These are phyloP conservation scores for Globisporangium emineosum DNA, from an alignment of 352 stramenopile genomes.

Conservation along the genomic window DNA sequence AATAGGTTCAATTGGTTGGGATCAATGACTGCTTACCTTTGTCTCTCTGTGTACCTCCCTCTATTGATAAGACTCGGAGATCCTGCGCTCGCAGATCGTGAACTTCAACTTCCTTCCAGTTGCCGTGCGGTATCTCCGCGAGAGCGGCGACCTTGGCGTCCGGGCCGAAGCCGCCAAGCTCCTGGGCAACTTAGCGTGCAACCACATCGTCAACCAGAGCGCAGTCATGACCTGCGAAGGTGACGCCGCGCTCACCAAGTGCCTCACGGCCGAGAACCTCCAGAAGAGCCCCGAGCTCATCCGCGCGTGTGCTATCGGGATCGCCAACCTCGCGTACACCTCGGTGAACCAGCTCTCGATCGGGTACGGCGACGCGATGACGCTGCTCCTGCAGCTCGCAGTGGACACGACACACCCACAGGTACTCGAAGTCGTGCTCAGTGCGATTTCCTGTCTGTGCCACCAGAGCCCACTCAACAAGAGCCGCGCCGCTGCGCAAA, in stretches of 20 bases:
- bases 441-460: slow-evolving; percentile 53
- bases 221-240: slow-evolving; percentile 59
- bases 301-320: slow-evolving; percentile 45
- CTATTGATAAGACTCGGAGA: slow-evolving; percentile 52
- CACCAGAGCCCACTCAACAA: slow-evolving; percentile 70
- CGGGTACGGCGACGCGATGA: slow-evolving; percentile 66
- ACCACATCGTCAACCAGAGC: slow-evolving; percentile 72
- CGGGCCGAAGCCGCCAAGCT: slow-evolving; percentile 59
- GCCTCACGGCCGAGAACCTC: slow-evolving; percentile 30
- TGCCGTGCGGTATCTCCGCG: slow-evolving; percentile 46
- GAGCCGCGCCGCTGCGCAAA: slow-evolving; percentile 49
- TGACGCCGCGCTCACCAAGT: slow-evolving; percentile 35
- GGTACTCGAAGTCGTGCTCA: slow-evolving; percentile 45
- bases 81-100: slow-evolving; percentile 67
- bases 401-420: slow-evolving; percentile 43
- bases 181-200: slow-evolving; percentile 61
- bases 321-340: slow-evolving; percentile 66
- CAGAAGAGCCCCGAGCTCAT: slow-evolving; percentile 30
- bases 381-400: slow-evolving; percentile 52
- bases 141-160: slow-evolving; percentile 33
- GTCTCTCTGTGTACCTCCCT: background rate
- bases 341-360: slow-evolving; percentile 75
- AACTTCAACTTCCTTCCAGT: slow-evolving; percentile 48
- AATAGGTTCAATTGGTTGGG: background rate
- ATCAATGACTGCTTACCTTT: background rate